These are phyloP conservation scores for Alisma plantagoaquatica DNA, from an alignment of 106 monocot genomes.

Conservation along the genomic window DNA sequence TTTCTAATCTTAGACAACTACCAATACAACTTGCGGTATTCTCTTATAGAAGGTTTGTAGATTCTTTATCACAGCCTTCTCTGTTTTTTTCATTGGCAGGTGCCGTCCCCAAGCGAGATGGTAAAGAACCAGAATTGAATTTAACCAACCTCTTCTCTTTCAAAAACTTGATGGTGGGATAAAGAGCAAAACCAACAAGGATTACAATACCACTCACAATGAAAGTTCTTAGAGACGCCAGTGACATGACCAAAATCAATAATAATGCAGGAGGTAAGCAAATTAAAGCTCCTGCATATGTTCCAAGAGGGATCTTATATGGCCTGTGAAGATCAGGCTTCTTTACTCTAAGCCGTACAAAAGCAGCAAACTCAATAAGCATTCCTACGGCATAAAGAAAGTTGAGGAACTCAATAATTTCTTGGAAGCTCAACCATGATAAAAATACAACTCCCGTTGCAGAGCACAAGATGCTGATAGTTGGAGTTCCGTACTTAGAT, in stretches of 20 bases:
- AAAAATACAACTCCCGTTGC: constrained; percentile 68
- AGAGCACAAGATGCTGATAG: constrained; percentile 72
- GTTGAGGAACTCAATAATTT: constrained; percentile 80
- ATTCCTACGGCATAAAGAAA: constrained; percentile 78
- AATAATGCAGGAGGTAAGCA: constrained; percentile 53
- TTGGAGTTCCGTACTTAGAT: constrained; percentile 83
- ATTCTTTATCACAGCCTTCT: no score
- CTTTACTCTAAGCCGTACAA: constrained; percentile 61
- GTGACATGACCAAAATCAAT: constrained; percentile 67
- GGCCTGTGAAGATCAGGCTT: constrained; percentile 68
- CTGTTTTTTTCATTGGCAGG: no score
- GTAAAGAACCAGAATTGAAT: constrained; percentile 18
- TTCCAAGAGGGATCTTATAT: constrained; percentile 50
- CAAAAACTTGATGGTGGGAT: constrained; percentile 33
- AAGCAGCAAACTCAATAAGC: constrained; percentile 83
- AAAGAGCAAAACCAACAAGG: constrained; percentile 40
- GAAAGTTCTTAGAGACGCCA: constrained; percentile 66
- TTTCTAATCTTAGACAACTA: no score
- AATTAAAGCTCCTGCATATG: constrained; percentile 30
- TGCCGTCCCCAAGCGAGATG: no score
- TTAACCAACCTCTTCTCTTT: constrained; percentile 39
- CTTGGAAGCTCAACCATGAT: constrained; percentile 91
- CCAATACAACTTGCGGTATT: no score
- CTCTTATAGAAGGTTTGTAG: no score
- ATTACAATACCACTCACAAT: constrained; percentile 42